A percentile compares a stretch with the other conserved stretches of the same genome.
phyloP scores from a whole-genome alignment of 2,329 filamentous ascomycete genomes.

The Fusarium sp. region DNA sequence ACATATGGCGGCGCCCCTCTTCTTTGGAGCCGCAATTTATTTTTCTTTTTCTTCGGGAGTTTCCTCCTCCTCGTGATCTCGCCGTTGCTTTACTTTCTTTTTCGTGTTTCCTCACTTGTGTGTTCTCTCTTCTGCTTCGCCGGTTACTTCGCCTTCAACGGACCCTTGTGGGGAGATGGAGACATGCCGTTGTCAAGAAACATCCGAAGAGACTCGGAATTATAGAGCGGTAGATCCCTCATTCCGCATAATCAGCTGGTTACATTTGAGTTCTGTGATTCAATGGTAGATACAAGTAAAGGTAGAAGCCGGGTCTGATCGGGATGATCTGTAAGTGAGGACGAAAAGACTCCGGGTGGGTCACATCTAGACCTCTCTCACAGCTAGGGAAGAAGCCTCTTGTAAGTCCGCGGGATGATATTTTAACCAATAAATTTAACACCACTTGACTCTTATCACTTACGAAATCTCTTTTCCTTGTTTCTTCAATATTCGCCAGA shows the following conservation, averaged over 20 bases:
- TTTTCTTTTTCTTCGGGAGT: slow-evolving; percentile 1
- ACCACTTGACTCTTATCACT: neutral
- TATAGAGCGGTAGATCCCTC: neutral
- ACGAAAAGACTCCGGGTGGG: slow-evolving; percentile 37
- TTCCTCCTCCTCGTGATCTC: slow-evolving; percentile 1
- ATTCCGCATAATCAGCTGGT: neutral
- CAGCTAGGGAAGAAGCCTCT: neutral
- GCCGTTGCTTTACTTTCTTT: slow-evolving; percentile 16
- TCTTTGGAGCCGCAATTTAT: neutral
- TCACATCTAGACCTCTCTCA: neutral
- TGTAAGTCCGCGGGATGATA: neutral
- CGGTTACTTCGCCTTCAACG: neutral
- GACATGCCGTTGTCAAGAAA: neutral
- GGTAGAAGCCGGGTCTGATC: slow-evolving; percentile 34
- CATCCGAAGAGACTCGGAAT: neutral
- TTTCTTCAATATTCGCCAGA: neutral
- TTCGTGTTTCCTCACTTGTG: neutral
- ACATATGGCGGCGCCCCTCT: neutral
- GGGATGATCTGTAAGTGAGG: slow-evolving; percentile 6
- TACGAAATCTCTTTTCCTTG: neutral
- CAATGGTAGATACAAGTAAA: neutral
- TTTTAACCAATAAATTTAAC: neutral
- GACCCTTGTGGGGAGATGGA: slow-evolving; percentile 3
- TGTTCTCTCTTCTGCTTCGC: slow-evolving; percentile 3
- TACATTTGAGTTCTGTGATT: neutral